phyloP scores from a whole-genome alignment of 306 rosid genomes.

The Hippophae tibetana region DNA sequence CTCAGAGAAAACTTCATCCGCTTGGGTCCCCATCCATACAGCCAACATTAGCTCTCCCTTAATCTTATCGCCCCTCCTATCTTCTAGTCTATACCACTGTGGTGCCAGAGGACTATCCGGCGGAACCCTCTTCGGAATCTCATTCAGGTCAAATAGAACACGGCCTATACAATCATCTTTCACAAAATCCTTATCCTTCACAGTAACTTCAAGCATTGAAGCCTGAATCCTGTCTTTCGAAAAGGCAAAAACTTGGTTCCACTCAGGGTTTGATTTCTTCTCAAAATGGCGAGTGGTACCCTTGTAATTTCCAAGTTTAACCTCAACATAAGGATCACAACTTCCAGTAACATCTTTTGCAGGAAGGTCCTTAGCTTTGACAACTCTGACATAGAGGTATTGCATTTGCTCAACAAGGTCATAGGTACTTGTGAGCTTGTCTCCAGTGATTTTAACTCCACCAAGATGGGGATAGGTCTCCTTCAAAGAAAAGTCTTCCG shows the following conservation, averaged over 20 bases:
- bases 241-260: constrained; percentile 93
- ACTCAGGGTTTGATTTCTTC: constrained; percentile 87
- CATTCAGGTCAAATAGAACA: constrained; percentile 66
- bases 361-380: constrained; percentile 82
- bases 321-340: constrained; percentile 88
- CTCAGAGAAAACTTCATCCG: constrained; percentile 95
- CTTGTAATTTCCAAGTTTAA: constrained; percentile 83
- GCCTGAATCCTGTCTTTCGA: constrained; percentile 86
- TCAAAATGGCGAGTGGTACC: constrained; percentile 91
- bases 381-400: constrained; percentile 90
- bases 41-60: constrained; percentile 96
- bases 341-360: constrained; percentile 81
- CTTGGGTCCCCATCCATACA: constrained; percentile 99
- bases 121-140: constrained; percentile 86
- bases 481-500: constrained; percentile 81
- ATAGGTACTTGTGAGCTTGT: constrained; percentile 84
- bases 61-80: constrained; percentile 49
- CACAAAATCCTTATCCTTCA: constrained; percentile 81
- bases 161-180: constrained; percentile 86
- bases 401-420: constrained; percentile 99
- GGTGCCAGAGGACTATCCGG: constrained; percentile 95
- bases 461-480: constrained; percentile 97
- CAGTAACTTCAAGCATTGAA: constrained; percentile 61
- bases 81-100: constrained; percentile 90
- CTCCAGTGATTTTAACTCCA: constrained; percentile 85